Conservation (phyloP, 768 basidiomycete genomes). For the Pulveroboletus sp. region DNA sequence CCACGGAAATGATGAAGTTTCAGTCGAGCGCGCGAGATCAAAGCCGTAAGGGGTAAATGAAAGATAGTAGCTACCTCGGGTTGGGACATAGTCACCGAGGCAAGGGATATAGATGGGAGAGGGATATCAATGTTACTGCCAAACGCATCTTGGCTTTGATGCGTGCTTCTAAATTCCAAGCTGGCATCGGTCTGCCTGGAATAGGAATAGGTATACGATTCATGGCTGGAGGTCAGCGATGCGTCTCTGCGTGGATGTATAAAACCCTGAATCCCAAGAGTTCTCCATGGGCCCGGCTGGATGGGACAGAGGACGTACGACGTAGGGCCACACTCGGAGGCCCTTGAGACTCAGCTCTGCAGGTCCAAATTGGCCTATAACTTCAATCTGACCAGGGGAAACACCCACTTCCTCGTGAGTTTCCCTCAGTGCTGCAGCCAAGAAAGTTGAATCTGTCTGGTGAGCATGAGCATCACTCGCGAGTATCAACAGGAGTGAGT, state of each 20-base stretch:
- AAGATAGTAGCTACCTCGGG: conserved; percentile 67
- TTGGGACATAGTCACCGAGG: conserved; percentile 47
- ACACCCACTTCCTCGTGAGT: conserved; percentile 72
- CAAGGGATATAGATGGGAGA: conserved; percentile 56
- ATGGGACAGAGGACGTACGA: conserved; percentile 45
- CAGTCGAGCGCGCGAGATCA: conserved; percentile 45
- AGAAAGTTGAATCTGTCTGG: conserved; percentile 49
- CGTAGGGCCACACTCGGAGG: conserved; percentile 69
- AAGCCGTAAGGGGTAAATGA: conserved; percentile 58
- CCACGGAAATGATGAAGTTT: conserved; percentile 52
- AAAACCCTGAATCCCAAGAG: conserved; percentile 33
- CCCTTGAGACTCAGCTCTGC: conserved; percentile 54
- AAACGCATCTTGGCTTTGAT: not conserved
- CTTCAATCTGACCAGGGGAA: conserved; percentile 51
- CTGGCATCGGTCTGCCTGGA: conserved; percentile 1
- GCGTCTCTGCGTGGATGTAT: conserved; percentile 22
- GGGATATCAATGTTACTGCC: conserved; percentile 34
- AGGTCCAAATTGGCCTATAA: conserved; percentile 62
- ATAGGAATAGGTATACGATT: not conserved
- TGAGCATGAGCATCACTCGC: conserved; percentile 1
- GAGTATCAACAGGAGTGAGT: not conserved
- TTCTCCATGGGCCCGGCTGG: not conserved
- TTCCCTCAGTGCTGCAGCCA: conserved; percentile 63
- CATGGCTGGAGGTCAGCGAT: not conserved
- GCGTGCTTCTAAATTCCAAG: not conserved